Evolutionary conservation across 345 rosid species (phyloP).

Genomic region (Moringa oleifera): DNA sequence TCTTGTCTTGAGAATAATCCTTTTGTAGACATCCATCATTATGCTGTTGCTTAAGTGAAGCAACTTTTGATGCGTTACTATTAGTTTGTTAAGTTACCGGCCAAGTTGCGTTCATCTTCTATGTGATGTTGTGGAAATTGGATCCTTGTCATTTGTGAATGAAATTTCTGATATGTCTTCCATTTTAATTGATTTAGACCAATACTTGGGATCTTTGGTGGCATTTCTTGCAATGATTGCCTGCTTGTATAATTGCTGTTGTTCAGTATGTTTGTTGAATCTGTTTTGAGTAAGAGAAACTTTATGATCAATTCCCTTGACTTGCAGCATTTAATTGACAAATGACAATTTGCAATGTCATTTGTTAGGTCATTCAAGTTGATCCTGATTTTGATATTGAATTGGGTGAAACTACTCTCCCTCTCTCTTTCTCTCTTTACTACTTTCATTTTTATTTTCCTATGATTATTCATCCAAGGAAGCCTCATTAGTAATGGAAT

Average conservation of each 20-base stretch:
- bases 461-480: no score
- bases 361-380: no score
- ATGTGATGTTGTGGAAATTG: not conserved
- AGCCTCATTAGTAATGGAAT: no score
- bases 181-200: not conserved
- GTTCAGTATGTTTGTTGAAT: not conserved
- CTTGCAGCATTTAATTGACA: no score
- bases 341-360: no score
- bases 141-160: conserved; percentile 1
- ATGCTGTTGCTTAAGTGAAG: not conserved
- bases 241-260: not conserved
- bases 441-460: no score
- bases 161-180: conserved; percentile 7
- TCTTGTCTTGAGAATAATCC: not conserved
- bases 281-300: not conserved
- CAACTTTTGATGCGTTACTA: not conserved
- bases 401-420: no score
- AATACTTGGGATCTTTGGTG: not conserved
- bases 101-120: not conserved
- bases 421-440: no score
- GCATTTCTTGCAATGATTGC: not conserved
- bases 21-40: not conserved
- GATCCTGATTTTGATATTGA: no score
- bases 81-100: not conserved
- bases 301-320: no score